Evolutionary conservation across 805 yeast genomes (phyloP), one percentile per base, ranked within the genome.

Genomic region (Clavispora asparagi): DNA sequence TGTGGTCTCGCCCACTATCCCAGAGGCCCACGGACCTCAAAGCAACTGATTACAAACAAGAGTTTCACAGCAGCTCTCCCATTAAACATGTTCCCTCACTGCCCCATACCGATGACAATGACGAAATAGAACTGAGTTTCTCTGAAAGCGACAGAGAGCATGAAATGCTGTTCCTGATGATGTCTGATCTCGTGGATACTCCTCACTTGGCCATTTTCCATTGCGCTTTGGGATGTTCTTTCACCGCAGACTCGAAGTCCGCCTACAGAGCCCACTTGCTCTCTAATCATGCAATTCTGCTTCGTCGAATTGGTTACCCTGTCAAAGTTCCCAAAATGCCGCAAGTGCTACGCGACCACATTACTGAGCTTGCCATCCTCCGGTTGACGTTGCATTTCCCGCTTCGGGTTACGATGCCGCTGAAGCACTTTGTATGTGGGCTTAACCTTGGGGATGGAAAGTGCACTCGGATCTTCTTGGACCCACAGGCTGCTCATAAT

Each of bases 251-350:
- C n/a, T 36, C 47, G 23, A 50, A 46, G 19, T 32, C 42, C n/a
- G 45, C 45, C 1, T 53, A 51, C 39, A 41, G 45, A 27, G 43
- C 40, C 4, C 58, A 54, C 19, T 47, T 54, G 7, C 42, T 53
- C 16, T 29, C 42, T 3, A 5, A 13, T 7, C 58, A 54, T 36
- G n/a, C 43, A 2, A 31, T 42, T 11, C 49, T 48, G 40, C 48
- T 54, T 10, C 30, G 25, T 10, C 47, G 41, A n/a, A 49, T 54
- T n/a, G 58, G 58, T 6, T 54, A 54, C 38, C 58, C 58, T 1
- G 52, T 53, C 7, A 17, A 27, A 6, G 29, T 41, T 2, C n/a
- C 23, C 6, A 17, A 35, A 11, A 39, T 23, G 13, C n/a, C 25
- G 6, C 32, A 14, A 16, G 19, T 30, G 13, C 12, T 10, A 17